A percentile compares a stretch with the other conserved stretches of the same genome.
These are phyloP conservation scores for Crithidia fasciculata DNA, from an alignment of 208 protist species.

Conservation along the genomic window DNA sequence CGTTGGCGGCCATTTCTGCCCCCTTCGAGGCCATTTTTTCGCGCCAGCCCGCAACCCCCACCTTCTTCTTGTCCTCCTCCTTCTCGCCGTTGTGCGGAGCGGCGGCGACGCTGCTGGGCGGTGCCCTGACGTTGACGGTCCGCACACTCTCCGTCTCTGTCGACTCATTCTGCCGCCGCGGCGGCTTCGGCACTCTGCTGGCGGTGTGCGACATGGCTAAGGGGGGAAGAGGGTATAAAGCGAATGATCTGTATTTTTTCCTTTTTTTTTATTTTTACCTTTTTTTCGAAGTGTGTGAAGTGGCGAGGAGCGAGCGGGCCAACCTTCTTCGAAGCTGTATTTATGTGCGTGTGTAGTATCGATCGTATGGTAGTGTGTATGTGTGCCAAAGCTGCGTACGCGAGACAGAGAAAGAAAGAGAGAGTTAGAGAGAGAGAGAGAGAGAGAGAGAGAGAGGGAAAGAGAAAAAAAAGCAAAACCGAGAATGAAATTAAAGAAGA, in stretches of 20 bases:
- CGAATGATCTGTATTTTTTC: not conserved
- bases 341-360: too few species aligned
- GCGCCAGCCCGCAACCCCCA: slow-evolving; percentile 14
- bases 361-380: too few species aligned
- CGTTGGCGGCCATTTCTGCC: slow-evolving; percentile 2
- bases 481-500: too few species aligned
- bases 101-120: not conserved
- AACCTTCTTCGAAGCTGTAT: too few species aligned
- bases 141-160: not conserved
- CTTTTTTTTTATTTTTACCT: not conserved
- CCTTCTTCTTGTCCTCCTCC: slow-evolving; percentile 15
- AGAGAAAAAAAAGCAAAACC: too few species aligned
- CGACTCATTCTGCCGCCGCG: slow-evolving; percentile 5
- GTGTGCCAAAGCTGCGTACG: too few species aligned
- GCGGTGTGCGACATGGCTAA: slow-evolving; percentile 5
- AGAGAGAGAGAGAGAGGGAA: too few species aligned
- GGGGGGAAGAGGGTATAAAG: too few species aligned
- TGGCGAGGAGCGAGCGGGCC: too few species aligned
- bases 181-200: not conserved
- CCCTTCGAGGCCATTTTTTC: slow-evolving; percentile 24
- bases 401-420: too few species aligned
- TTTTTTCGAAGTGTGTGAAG: not conserved
- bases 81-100: not conserved
- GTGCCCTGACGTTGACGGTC: slow-evolving; percentile 11
- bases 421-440: too few species aligned